Base-by-base conservation (phyloP, 129 eudicot genomes). In the Flaveria sonorensis region DNA sequence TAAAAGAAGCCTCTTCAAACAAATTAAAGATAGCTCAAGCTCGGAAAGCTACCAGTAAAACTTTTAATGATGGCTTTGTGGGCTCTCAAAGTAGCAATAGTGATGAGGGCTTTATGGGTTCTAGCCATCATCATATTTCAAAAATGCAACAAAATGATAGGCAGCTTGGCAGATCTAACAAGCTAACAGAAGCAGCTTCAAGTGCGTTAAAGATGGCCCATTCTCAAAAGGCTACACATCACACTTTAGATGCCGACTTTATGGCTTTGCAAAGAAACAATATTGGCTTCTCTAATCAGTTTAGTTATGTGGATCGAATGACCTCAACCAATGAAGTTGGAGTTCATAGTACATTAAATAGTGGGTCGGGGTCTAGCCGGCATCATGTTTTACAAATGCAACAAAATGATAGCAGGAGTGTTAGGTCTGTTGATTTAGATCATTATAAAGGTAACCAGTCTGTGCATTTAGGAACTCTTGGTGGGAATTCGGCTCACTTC, bases 1-100 rank as follows among this genome's bases (percentile, higher is more conserved):
- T 83, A 76, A 79, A 62, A 74, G 86, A 80, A 79, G 78, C 80
- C 74, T 78, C 67, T 74, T 48, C 81, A 39, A 24, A 84, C 30
- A 72, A 80, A 63, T 51, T 72, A 62, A 77, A 74, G 70, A 42
- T 19, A 72, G 79, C 86, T 39, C 80, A 60, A 81, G 81, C 47
- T 75, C 78, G 65, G 40, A 81, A 82, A 73, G 72, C 62, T 40
- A 56, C 56, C 28, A 48, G 79, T 76, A 81, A 77, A 46, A 79
- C 76, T 59, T 70, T 51, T 7, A 67, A 62, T 65, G 75, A 56
- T 67, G 71, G 57, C 19, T 71, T 65, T 30, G 26, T 80, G 52
- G 83, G 69, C 61, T 42, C 55, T 52, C 88, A 82, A 63, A 71
- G 63, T 23, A 47, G 69, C 86, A 70, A 36, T 55, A 68, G 78